Evolutionary conservation across 345 rosid species (phyloP).

Genomic region (Clausena lansium): DNA sequence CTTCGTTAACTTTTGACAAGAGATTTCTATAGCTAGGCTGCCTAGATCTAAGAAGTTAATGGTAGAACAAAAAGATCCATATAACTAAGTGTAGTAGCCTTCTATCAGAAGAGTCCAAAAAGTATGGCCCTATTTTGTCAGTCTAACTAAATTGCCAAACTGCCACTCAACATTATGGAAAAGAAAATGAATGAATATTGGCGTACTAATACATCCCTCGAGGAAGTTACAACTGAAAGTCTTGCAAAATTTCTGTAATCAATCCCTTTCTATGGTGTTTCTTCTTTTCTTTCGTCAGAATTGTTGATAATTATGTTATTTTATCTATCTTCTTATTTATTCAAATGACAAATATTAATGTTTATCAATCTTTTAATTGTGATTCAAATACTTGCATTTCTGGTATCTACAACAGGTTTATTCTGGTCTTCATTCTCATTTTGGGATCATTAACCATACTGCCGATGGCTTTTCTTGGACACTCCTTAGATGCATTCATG

Average conservation of each 20-base stretch:
- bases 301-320: not conserved
- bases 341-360: conserved; percentile 8
- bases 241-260: not conserved
- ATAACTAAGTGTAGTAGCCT: too few species aligned
- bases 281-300: conserved; percentile 1
- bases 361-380: conserved; percentile 8
- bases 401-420: conserved; percentile 57
- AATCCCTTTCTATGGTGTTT: not conserved
- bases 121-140: too few species aligned
- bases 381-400: conserved; percentile 16
- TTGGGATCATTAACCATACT: conserved; percentile 56
- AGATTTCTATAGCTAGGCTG: too few species aligned
- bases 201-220: not conserved
- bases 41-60: too few species aligned
- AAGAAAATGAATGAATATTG: too few species aligned
- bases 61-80: too few species aligned
- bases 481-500: conserved; percentile 77
- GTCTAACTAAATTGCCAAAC: too few species aligned
- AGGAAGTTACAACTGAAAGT: not conserved
- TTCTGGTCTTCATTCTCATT: conserved; percentile 65
- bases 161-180: not conserved
- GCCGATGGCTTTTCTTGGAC: conserved; percentile 75
- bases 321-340: conserved; percentile 1
- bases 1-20: too few species aligned
- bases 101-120: too few species aligned